Evolutionary conservation across 805 yeast genomes (phyloP).

Genomic region (Wickerhamiella sorbophila): DNA sequence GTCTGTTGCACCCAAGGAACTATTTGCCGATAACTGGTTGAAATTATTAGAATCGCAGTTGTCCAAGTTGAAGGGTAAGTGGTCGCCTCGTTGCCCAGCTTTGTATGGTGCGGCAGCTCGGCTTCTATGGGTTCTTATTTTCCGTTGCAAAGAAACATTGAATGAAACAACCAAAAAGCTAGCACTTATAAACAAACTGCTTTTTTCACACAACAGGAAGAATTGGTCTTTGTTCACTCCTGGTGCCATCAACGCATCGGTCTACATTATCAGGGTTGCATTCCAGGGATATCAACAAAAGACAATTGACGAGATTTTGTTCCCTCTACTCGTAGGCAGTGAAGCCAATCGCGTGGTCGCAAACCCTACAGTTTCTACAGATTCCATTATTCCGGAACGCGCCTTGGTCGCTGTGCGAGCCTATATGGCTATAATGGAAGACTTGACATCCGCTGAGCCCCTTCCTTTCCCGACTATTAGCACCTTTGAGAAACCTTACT

Average conservation of each 20-base stretch:
- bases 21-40: conserved; percentile 64
- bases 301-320: conserved; percentile 60
- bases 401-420: conserved; percentile 55
- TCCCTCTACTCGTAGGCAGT: conserved; percentile 40
- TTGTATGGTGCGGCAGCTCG: conserved; percentile 55
- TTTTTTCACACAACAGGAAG: conserved; percentile 45
- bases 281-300: conserved; percentile 71
- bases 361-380: conserved; percentile 31
- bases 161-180: conserved; percentile 74
- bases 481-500: conserved; percentile 18
- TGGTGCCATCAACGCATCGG: conserved; percentile 46
- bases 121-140: conserved; percentile 78
- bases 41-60: conserved; percentile 46
- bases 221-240: conserved; percentile 64
- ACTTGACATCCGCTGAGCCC: conserved; percentile 37
- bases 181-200: conserved; percentile 43
- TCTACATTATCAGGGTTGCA: conserved; percentile 59
- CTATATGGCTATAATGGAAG: conserved; percentile 57
- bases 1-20: conserved; percentile 65
- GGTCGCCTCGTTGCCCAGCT: conserved; percentile 29
- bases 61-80: conserved; percentile 52
- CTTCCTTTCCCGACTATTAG: conserved; percentile 59
- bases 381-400: conserved; percentile 54
- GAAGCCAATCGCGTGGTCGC: conserved; percentile 16
- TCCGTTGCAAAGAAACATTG: conserved; percentile 74